Percentiles rank a stretch among this genome's conserved stretches.
Conservation (phyloP, 2,329 filamentous ascomycete genomes). For the Grosmannia penicillata region DNA sequence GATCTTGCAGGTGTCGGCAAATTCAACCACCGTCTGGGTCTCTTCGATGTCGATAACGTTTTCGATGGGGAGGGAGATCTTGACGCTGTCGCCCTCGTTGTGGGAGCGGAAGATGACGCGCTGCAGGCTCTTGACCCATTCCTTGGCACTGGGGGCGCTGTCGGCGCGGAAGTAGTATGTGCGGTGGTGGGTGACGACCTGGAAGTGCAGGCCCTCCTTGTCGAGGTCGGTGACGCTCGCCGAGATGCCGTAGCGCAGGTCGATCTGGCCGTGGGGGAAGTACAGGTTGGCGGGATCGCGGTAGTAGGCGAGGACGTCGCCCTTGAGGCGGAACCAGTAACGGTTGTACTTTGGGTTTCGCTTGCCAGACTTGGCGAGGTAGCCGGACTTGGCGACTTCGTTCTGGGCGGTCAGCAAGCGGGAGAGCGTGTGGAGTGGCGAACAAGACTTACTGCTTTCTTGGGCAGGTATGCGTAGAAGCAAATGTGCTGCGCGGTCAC, state of each 20-base stretch:
- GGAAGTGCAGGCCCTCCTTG: conserved; percentile 64
- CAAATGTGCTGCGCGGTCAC: conserved; percentile 87
- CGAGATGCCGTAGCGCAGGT: conserved; percentile 81
- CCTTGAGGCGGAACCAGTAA: conserved; percentile 88
- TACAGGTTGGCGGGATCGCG: conserved; percentile 72
- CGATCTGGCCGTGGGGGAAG: conserved; percentile 83
- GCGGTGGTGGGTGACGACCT: conserved; percentile 66
- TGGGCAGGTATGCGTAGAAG: conserved; percentile 94
- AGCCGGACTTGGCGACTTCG: conserved; percentile 69
- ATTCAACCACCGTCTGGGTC: conserved; percentile 66
- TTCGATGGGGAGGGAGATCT: conserved; percentile 77
- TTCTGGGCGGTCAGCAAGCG: conserved; percentile 28
- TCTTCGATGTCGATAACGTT: conserved; percentile 91
- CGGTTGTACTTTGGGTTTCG: conserved; percentile 77
- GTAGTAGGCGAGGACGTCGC: conserved; percentile 85
- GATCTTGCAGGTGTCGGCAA: conserved; percentile 87
- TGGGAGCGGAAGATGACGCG: conserved; percentile 91
- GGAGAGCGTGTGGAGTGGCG: neutral
- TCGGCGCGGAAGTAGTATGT: conserved; percentile 84
- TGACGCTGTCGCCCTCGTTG: conserved; percentile 93
- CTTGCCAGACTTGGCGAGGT: conserved; percentile 75
- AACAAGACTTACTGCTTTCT: conserved; percentile 55
- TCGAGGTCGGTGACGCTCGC: conserved; percentile 55
- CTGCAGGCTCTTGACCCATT: conserved; percentile 91
- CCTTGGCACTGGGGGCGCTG: conserved; percentile 72